phyloP scores from a whole-genome alignment of 2,329 filamentous ascomycete genomes.

The Verticillium isaacii region DNA sequence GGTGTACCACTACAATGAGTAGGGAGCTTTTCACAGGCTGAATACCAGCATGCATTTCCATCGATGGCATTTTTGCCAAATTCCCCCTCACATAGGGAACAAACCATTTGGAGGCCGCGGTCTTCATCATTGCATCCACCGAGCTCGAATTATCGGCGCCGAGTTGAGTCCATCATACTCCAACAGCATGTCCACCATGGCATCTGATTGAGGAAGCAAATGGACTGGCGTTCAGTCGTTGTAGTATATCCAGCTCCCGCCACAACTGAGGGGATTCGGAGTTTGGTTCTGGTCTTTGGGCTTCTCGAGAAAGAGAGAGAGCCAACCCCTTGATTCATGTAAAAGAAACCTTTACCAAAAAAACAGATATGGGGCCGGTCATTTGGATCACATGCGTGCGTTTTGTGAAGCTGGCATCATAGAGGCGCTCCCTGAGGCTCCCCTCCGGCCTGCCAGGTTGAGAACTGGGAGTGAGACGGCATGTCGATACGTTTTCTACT shows the following conservation, averaged over 20 bases:
- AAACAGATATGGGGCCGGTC: not conserved
- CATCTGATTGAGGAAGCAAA: not conserved
- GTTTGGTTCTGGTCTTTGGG: not conserved
- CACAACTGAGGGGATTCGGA: not conserved
- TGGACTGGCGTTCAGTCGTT: not conserved
- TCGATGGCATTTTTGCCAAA: not conserved
- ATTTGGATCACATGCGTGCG: not conserved
- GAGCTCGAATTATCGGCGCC: not conserved
- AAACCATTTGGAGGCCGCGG: not conserved
- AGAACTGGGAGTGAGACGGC: not conserved
- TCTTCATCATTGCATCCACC: not conserved
- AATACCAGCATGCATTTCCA: not conserved
- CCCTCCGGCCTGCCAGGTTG: not conserved
- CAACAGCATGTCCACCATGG: not conserved
- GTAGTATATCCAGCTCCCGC: constrained; percentile 4
- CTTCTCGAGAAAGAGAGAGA: not conserved
- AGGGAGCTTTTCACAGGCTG: constrained; percentile 20
- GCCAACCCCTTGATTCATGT: not conserved
- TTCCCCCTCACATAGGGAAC: not conserved
- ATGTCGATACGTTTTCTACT: not conserved
- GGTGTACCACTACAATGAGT: constrained; percentile 91
- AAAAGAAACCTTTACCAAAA: not conserved
- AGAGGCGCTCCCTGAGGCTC: not conserved
- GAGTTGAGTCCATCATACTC: not conserved
- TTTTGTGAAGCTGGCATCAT: not conserved